Conservation (phyloP, 2,329 filamentous ascomycete genomes). For the Aotearoamyces nothofagi region DNA sequence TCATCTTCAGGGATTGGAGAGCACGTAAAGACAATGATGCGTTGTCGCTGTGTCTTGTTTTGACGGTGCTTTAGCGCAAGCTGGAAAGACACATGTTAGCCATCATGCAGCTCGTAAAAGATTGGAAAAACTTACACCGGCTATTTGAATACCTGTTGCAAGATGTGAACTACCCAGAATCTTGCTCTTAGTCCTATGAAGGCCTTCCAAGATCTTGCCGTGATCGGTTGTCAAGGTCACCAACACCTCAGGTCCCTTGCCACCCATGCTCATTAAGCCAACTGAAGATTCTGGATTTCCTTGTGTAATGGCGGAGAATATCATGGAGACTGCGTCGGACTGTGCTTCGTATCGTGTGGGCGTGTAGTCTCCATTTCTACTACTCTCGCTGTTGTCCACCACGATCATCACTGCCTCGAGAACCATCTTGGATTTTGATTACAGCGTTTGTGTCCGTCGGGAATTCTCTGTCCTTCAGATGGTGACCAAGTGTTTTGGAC, state of each 20-base stretch:
- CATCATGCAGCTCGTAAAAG: too few relatives aligned
- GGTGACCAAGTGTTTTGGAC: not conserved
- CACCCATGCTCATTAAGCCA: slow-evolving; percentile 97
- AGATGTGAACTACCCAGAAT: slow-evolving; percentile 82
- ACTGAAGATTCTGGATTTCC: slow-evolving; percentile 95
- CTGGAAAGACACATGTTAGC: slow-evolving; percentile 29
- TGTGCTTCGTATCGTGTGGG: slow-evolving; percentile 95
- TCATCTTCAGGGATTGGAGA: slow-evolving; percentile 82
- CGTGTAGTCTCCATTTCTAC: slow-evolving; percentile 85
- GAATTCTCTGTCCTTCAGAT: too few relatives aligned
- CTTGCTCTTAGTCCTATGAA: slow-evolving; percentile 81
- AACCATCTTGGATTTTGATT: slow-evolving; percentile 70
- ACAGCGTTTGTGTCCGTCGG: too few relatives aligned
- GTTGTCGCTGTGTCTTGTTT: slow-evolving; percentile 92
- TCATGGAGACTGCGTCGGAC: slow-evolving; percentile 83
- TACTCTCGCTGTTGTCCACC: slow-evolving; percentile 98
- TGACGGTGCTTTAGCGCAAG: slow-evolving; percentile 94
- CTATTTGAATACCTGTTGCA: slow-evolving; percentile 88
- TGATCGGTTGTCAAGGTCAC: slow-evolving; percentile 94
- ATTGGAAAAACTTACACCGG: slow-evolving; percentile 54
- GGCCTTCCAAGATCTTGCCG: slow-evolving; percentile 82
- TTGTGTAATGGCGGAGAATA: slow-evolving; percentile 91
- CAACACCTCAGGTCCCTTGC: slow-evolving; percentile 90
- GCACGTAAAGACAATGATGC: slow-evolving; percentile 94
- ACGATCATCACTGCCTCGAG: slow-evolving; percentile 99